These are phyloP conservation scores for Blepharisma undulans DNA, from an alignment of 169 alveolate species.

Conservation along the genomic window DNA sequence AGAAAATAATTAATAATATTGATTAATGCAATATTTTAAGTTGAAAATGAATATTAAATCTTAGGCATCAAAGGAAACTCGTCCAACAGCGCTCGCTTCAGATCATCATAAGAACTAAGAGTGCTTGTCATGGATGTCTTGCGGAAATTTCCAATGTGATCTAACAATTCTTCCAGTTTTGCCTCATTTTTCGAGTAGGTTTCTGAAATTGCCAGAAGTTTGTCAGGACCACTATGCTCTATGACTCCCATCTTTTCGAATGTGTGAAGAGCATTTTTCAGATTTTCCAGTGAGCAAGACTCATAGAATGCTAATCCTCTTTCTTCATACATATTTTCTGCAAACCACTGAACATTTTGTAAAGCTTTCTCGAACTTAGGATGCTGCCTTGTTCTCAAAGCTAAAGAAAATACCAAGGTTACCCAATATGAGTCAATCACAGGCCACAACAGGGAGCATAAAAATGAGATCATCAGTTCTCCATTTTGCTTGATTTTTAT, in stretches of 20 bases:
- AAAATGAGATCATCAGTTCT: constrained; percentile 45
- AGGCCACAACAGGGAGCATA: constrained; percentile 70
- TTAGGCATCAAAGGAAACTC: constrained; percentile 43
- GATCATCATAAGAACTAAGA: constrained; percentile 2
- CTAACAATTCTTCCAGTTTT: constrained; percentile 9
- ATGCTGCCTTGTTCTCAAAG: background rate
- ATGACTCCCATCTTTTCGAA: constrained; percentile 48
- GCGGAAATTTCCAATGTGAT: constrained; percentile 28
- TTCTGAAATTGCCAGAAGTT: background rate
- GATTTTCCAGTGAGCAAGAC: constrained; percentile 66
- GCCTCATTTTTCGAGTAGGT: background rate
- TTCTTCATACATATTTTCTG: constrained; percentile 71
- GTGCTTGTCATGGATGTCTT: background rate
- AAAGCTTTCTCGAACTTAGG: background rate
- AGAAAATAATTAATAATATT: too few relatives aligned
- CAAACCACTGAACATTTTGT: constrained; percentile 67
- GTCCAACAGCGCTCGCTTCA: constrained; percentile 36
- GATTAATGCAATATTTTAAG: background rate
- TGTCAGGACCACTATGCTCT: background rate
- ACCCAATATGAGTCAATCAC: constrained; percentile 77
- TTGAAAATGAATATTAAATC: background rate
- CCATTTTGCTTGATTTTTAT: constrained; percentile 41
- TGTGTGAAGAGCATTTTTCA: constrained; percentile 69
- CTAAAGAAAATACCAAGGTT: constrained; percentile 25
- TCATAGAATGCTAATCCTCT: constrained; percentile 60